A percentile compares a stretch with the other conserved stretches of the same genome.
Evolutionary conservation across 148 eudicot genomes (phyloP).

Genomic region (Camellia granthamiana): DNA sequence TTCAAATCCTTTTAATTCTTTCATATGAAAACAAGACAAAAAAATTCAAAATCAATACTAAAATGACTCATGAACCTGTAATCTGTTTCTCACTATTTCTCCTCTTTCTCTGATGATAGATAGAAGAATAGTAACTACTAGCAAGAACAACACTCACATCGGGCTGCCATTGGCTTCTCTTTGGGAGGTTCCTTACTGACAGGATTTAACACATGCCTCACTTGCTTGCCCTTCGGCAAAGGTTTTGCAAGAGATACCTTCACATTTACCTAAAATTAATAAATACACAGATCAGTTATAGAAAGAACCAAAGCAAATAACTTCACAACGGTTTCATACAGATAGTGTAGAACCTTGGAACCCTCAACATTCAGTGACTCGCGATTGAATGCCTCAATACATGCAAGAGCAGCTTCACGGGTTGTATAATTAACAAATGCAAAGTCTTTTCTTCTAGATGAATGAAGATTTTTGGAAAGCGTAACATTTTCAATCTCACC

Average conservation of each 20-base stretch:
- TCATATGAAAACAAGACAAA: background rate
- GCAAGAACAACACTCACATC: constrained; percentile 25
- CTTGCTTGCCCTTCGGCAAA: constrained; percentile 33
- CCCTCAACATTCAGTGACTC: constrained; percentile 26
- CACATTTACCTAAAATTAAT: constrained; percentile 41
- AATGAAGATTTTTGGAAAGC: constrained; percentile 51
- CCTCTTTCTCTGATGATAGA: background rate
- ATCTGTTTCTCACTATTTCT: background rate
- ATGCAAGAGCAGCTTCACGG: constrained; percentile 63
- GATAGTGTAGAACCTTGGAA: constrained; percentile 41
- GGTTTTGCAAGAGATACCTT: constrained; percentile 67
- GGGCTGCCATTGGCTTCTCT: constrained; percentile 27
- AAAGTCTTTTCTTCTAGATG: constrained; percentile 57
- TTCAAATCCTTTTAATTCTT: background rate
- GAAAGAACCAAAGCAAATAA: constrained; percentile 2
- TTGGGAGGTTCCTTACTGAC: constrained; percentile 22
- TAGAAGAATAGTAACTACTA: background rate
- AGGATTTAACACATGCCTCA: constrained; percentile 28
- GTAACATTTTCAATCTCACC: constrained; percentile 68
- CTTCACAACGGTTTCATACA: constrained; percentile 3
- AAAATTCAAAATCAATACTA: background rate
- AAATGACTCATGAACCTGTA: background rate
- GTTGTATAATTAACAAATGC: constrained; percentile 57
- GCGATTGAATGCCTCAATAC: constrained; percentile 48
- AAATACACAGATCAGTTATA: constrained; percentile 4